phyloP scores from a whole-genome alignment of 2,329 filamentous ascomycete genomes.

The Pseudocercospora macadamiae region DNA sequence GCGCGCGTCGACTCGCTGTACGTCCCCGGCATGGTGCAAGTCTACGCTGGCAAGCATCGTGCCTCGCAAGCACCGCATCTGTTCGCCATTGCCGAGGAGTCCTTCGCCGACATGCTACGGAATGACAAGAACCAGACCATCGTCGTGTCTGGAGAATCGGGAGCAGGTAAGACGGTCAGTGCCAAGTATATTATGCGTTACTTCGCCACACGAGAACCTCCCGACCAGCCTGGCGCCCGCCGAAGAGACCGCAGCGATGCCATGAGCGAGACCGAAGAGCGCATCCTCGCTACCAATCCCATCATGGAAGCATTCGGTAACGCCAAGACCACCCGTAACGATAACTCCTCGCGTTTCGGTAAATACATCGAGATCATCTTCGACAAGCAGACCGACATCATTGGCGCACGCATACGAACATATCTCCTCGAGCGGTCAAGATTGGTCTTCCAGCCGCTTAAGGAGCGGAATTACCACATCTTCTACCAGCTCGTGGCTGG shows the following conservation, averaged over 20 bases:
- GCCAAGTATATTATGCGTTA: slow-evolving; percentile 99
- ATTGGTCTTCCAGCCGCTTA: slow-evolving; percentile 94
- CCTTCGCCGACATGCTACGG: slow-evolving; percentile 97
- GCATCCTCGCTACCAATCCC: slow-evolving; percentile 95
- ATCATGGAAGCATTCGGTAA: slow-evolving; percentile 99
- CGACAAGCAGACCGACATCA: slow-evolving; percentile 91
- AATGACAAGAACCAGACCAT: slow-evolving; percentile 97
- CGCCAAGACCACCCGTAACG: slow-evolving; percentile 98
- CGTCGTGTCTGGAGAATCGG: slow-evolving; percentile 98
- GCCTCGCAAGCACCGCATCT: slow-evolving; percentile 96
- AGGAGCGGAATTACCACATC: slow-evolving; percentile 98
- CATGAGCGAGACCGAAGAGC: slow-evolving; percentile 98
- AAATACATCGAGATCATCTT: slow-evolving; percentile 99
- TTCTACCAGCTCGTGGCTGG: slow-evolving; percentile 97
- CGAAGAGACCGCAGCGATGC: slow-evolving; percentile 72
- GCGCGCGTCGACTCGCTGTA: slow-evolving; percentile 97
- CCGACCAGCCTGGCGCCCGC: slow-evolving; percentile 79
- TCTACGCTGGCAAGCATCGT: slow-evolving; percentile 95
- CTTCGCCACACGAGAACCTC: slow-evolving; percentile 94
- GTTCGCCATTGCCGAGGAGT: slow-evolving; percentile 98
- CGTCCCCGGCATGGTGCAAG: slow-evolving; percentile 99
- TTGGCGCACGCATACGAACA: slow-evolving; percentile 94
- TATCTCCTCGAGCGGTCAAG: slow-evolving; percentile 94
- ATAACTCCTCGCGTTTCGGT: slow-evolving; percentile 97
- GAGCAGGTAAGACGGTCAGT: slow-evolving; percentile 98